Percentiles rank a stretch among this genome's conserved stretches.
Evolutionary conservation across 2,329 filamentous ascomycete species (phyloP).

Genomic region (Apiospora sp.): DNA sequence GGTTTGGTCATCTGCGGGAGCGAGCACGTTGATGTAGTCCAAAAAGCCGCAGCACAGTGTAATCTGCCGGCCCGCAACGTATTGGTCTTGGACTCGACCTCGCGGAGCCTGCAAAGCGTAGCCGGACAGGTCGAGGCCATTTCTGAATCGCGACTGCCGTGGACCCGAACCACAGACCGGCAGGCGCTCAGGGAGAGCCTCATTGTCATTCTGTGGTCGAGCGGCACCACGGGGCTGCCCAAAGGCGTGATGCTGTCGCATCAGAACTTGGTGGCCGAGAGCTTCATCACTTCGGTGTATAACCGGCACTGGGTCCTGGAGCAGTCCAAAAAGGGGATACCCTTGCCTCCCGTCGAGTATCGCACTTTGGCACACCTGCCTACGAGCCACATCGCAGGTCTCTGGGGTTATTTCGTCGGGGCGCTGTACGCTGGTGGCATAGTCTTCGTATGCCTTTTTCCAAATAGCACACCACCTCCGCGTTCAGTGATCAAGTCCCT

Average conservation of each 20-base stretch:
- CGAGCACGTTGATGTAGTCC: conserved; percentile 51
- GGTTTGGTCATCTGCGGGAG: conserved; percentile 52
- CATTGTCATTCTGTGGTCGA: conserved; percentile 51
- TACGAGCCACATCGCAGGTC: conserved; percentile 55
- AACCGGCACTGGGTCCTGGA: conserved; percentile 15
- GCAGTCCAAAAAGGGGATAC: conserved; percentile 12
- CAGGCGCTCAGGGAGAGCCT: conserved; percentile 26
- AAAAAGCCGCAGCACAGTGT: conserved; percentile 52
- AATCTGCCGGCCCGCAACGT: conserved; percentile 32
- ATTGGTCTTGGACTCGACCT: conserved; percentile 24
- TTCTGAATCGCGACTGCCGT: neutral
- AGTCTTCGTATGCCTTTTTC: conserved; percentile 43
- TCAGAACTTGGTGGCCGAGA: conserved; percentile 34
- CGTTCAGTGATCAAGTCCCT: too few relatives aligned
- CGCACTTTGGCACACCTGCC: conserved; percentile 55
- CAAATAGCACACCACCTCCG: too few relatives aligned
- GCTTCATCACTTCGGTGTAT: neutral
- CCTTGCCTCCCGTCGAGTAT: conserved; percentile 33
- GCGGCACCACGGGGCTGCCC: conserved; percentile 52
- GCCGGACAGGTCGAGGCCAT: conserved; percentile 22
- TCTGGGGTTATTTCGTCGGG: conserved; percentile 55
- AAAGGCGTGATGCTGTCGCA: conserved; percentile 52
- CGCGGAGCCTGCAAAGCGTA: conserved; percentile 24
- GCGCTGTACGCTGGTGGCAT: conserved; percentile 52
- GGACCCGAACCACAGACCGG: conserved; percentile 23